Evolutionary conservation across 768 basidiomycete species (phyloP), one percentile per base, ranked within the genome.

Genomic region (Rhodotorula diobovata): DNA sequence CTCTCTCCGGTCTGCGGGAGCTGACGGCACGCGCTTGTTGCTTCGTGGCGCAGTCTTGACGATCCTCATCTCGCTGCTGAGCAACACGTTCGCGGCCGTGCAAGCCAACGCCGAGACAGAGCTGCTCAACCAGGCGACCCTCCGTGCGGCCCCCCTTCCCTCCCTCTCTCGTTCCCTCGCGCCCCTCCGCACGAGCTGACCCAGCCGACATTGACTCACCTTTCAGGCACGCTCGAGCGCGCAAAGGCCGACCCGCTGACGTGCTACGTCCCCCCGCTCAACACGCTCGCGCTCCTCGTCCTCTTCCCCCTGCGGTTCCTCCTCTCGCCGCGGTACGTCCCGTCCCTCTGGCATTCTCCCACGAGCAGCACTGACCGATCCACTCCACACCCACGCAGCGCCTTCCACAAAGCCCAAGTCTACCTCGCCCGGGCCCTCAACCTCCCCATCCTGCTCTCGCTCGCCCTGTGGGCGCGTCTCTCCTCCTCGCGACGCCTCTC

Each of bases 61-160:
- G 18, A 77, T 78, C 9, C 76, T 80, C 14, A 74, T 82, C 51
- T 78, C 79, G 10, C 97, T 98, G 60, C 83, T 99, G 35, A 92
- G 92, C 12, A 91, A 97, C 78, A 97, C 96, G 0, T 99, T 99
- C 79, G 88, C 94, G 1, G 90, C 86, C 14, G 92, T 98, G 77
- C 94, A 88, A 72, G 89, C 91, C 75, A 93, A 97, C 80, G 96
- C 95, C 21, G 70, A 73, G 41, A 67, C 66, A 9, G 75, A 77
- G 53, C 57, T 73, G 16, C 61, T 75, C 15, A 67, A 74, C 64
- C 68, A 76, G 53, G 58, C 70, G 50, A 75, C 78, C 1, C 67
- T 77, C 18, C 67, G 69, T 66, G 28, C 37, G 66, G n/a, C n/a
- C n/a, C 46, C 45, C 9, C 23, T 30, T 39, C 3, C 32, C 25